Percentiles rank a stretch among this genome's conserved stretches.
Evolutionary conservation across 441 rosid species (phyloP).

Genomic region (Adansonia rubrostipa): DNA sequence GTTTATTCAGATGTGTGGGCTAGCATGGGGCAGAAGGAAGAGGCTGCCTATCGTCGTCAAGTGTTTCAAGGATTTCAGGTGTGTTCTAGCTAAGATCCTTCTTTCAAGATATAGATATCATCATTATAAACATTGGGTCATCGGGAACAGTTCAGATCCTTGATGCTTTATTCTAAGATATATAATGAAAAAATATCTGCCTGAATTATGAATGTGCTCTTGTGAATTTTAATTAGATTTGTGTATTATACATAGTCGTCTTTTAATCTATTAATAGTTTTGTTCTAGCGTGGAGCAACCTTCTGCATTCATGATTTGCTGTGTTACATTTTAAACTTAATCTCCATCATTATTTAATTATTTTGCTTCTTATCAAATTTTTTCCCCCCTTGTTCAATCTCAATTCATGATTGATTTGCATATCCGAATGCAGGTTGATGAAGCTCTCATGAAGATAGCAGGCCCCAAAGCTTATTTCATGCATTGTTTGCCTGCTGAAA

Average conservation of each 20-base stretch:
- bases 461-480: slow-evolving; percentile 88
- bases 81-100: background rate
- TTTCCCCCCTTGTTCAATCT: background rate
- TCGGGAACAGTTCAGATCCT: background rate
- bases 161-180: background rate
- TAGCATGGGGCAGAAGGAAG: slow-evolving; percentile 99
- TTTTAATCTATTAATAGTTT: background rate
- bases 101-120: background rate
- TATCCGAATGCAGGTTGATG: slow-evolving; percentile 66
- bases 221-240: slow-evolving; percentile 1
- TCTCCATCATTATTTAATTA: background rate
- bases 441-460: slow-evolving; percentile 83
- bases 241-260: background rate
- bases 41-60: slow-evolving; percentile 85
- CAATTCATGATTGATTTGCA: background rate
- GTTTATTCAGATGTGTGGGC: slow-evolving; percentile 99
- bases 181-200: background rate
- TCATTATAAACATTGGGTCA: background rate
- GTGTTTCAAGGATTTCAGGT: slow-evolving; percentile 98
- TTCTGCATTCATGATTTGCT: background rate
- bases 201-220: background rate
- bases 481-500: slow-evolving; percentile 98
- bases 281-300: background rate
- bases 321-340: background rate
- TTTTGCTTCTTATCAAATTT: background rate